Percentiles rank a stretch among this genome's conserved stretches.
Evolutionary conservation across 495 filamentous ascomycete genomes (phyloP).

Genomic region (Cudoniella acicularis): DNA sequence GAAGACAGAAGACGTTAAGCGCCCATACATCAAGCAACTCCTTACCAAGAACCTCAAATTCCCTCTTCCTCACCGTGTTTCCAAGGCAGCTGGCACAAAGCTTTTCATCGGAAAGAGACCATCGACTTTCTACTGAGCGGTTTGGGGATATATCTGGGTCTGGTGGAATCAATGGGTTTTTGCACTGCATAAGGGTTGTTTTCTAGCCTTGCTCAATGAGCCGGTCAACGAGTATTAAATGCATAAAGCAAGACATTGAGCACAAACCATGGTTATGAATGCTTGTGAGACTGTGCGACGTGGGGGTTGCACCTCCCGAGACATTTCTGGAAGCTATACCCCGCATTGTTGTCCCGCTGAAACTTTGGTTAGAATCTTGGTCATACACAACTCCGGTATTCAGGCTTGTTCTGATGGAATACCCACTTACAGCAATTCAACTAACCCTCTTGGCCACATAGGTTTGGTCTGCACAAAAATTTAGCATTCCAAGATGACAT

Average conservation of each 20-base stretch:
- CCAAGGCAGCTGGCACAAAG: slow-evolving; percentile 75
- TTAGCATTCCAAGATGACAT: too few relatives aligned
- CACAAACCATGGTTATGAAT: background rate
- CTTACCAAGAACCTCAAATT: slow-evolving; percentile 92
- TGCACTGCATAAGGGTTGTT: slow-evolving; percentile 26
- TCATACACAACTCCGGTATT: too few relatives aligned
- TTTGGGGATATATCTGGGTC: slow-evolving; percentile 10
- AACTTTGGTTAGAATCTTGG: too few relatives aligned
- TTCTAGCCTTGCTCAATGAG: slow-evolving; percentile 28
- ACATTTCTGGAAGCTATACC: too few relatives aligned
- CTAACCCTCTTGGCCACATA: too few relatives aligned
- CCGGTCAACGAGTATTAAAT: slow-evolving; percentile 24
- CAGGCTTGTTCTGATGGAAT: too few relatives aligned
- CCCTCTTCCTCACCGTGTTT: slow-evolving; percentile 94
- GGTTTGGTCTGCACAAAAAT: too few relatives aligned
- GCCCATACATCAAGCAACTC: slow-evolving; percentile 98
- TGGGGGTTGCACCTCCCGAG: too few relatives aligned
- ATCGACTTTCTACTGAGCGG: slow-evolving; percentile 65
- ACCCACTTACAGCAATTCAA: too few relatives aligned
- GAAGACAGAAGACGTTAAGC: slow-evolving; percentile 87
- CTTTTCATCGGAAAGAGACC: slow-evolving; percentile 88
- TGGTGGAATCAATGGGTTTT: slow-evolving; percentile 14
- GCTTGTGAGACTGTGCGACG: too few relatives aligned
- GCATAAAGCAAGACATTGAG: slow-evolving; percentile 21
- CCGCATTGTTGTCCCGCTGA: too few relatives aligned